Conservation (phyloP, 225 moss, liverwort and hornwort genomes). For the Bryum argenteum region DNA sequence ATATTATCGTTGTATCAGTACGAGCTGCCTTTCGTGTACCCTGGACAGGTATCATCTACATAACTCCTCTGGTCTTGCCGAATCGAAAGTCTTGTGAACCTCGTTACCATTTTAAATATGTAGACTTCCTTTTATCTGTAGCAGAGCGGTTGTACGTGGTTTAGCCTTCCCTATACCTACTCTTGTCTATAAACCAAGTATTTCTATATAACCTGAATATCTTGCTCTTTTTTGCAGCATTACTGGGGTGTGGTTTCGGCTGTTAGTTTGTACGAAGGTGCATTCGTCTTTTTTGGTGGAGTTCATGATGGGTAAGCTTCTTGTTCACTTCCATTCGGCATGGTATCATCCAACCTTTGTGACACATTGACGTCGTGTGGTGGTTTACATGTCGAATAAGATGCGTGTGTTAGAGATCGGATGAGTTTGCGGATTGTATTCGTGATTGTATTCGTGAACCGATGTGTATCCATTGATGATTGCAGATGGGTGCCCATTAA, state of each 20-base stretch:
- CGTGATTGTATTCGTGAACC: constrained; percentile 12
- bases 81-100: constrained; percentile 3
- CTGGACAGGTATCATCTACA: constrained; percentile 74
- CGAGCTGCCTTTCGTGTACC: constrained; percentile 92
- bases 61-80: constrained; percentile 13
- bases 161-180: constrained; percentile 9
- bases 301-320: constrained; percentile 88
- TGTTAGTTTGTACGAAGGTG: constrained; percentile 87
- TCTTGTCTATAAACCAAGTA: constrained; percentile 17
- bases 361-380: neutral
- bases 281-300: constrained; percentile 86
- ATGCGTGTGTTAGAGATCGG: constrained; percentile 6
- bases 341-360: neutral
- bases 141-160: neutral
- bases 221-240: constrained; percentile 59
- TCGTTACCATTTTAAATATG: constrained; percentile 8
- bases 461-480: constrained; percentile 20
- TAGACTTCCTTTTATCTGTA: neutral
- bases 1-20: constrained; percentile 58
- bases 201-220: neutral
- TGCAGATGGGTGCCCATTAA: constrained; percentile 93
- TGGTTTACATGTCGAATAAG: constrained; percentile 10
- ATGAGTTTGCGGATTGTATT: constrained; percentile 20
- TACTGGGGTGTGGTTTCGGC: constrained; percentile 79
- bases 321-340: neutral